These are phyloP conservation scores for Sambucus nigra DNA, from an alignment of 129 eudicot species.

Conservation along the genomic window DNA sequence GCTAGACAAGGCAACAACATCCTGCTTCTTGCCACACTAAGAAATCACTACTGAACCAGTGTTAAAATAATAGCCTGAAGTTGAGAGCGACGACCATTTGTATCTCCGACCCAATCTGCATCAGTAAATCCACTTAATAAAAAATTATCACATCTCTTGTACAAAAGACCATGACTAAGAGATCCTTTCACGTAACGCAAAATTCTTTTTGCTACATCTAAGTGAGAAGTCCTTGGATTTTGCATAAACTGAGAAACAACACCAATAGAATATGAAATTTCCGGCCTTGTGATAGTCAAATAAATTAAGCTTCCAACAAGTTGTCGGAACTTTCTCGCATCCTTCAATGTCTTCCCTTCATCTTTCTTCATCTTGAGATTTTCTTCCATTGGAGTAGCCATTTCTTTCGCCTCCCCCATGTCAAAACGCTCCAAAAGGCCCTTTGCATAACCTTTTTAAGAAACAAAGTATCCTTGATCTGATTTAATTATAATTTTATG, in stretches of 20 bases:
- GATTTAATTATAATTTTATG: conserved; percentile 4
- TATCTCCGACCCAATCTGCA: not conserved
- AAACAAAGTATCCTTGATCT: not conserved
- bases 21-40: not conserved
- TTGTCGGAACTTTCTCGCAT: not conserved
- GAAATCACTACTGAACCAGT: not conserved
- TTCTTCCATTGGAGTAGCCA: not conserved
- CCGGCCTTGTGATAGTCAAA: too few species aligned
- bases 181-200: too few species aligned
- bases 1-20: not conserved
- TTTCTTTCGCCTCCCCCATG: too few species aligned
- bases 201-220: too few species aligned
- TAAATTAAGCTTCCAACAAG: conserved; percentile 3
- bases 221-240: not conserved
- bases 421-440: not conserved
- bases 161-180: too few species aligned
- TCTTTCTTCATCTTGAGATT: conserved; percentile 5
- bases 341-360: too few species aligned
- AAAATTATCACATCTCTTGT: too few species aligned
- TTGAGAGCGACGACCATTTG: conserved; percentile 2
- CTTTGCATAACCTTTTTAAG: not conserved
- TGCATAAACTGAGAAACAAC: not conserved
- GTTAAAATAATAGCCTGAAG: not conserved
- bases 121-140: too few species aligned
- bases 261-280: not conserved